Evolutionary conservation across 208 protist genomes (phyloP).

Genomic region (Leishmania guyanensis): DNA sequence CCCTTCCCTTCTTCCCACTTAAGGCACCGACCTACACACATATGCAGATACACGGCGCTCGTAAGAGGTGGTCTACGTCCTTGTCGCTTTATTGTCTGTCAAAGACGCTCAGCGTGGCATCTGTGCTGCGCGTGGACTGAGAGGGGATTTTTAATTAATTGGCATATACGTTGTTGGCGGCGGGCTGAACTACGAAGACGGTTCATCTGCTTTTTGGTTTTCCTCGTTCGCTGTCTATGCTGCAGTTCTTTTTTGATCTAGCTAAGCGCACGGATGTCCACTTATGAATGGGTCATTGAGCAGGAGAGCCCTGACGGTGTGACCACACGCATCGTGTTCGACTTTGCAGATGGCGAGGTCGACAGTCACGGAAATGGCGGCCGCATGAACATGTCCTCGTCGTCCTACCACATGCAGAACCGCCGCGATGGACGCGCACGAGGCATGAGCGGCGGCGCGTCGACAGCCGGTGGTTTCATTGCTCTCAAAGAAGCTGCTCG

Average conservation of each 20-base stretch:
- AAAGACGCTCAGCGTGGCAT: not conserved
- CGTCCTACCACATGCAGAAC: not conserved
- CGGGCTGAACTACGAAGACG: no score
- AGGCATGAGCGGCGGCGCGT: not conserved
- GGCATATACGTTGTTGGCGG: no score
- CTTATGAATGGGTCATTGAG: slow-evolving; percentile 51
- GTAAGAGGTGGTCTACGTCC: not conserved
- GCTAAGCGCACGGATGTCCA: slow-evolving; percentile 21
- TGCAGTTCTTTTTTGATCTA: not conserved
- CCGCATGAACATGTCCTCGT: not conserved
- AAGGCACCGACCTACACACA: not conserved
- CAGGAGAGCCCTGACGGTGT: slow-evolving; percentile 36
- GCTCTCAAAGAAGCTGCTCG: slow-evolving; percentile 1
- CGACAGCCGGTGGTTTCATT: not conserved
- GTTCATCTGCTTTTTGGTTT: not conserved
- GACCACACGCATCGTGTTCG: slow-evolving; percentile 42
- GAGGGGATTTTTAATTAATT: not conserved
- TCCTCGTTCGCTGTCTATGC: not conserved
- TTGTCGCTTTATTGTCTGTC: not conserved
- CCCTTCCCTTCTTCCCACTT: not conserved
- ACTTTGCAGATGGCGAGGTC: slow-evolving; percentile 18
- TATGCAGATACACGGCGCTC: not conserved
- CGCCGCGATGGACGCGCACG: slow-evolving; percentile 7
- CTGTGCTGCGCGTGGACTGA: not conserved
- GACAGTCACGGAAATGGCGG: slow-evolving; percentile 3